phyloP scores from a whole-genome alignment of 805 yeast species.

The Scheffersomyces coipomensis region DNA sequence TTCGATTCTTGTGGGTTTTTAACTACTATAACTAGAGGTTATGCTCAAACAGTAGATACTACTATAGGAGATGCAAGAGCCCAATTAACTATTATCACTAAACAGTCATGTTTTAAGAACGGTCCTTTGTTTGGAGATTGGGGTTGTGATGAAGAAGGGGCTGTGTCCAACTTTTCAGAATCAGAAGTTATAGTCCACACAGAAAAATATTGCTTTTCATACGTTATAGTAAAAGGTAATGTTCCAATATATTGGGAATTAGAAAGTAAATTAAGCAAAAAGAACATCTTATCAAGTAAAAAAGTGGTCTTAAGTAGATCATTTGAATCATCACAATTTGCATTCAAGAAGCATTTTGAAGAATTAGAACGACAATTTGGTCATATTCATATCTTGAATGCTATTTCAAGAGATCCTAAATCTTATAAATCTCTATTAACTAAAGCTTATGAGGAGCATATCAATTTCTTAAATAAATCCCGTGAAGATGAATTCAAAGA shows the following conservation, averaged over 20 bases:
- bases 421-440: slow-evolving; percentile 48
- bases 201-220: slow-evolving; percentile 39
- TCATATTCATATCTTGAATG: slow-evolving; percentile 49
- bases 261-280: slow-evolving; percentile 39
- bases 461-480: slow-evolving; percentile 32
- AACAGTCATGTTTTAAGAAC: slow-evolving; percentile 46
- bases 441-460: slow-evolving; percentile 32
- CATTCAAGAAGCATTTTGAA: slow-evolving; percentile 51
- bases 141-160: slow-evolving; percentile 58
- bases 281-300: slow-evolving; percentile 32
- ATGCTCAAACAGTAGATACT: slow-evolving; percentile 45
- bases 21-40: slow-evolving; percentile 50
- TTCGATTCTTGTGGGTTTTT: slow-evolving; percentile 50
- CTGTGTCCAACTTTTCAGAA: slow-evolving; percentile 51
- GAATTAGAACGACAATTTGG: slow-evolving; percentile 46
- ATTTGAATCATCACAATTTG: slow-evolving; percentile 52
- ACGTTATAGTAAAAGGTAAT: slow-evolving; percentile 50
- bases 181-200: slow-evolving; percentile 49
- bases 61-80: slow-evolving; percentile 32
- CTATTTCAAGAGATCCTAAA: slow-evolving; percentile 40
- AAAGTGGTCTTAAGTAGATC: slow-evolving; percentile 48
- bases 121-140: slow-evolving; percentile 56
- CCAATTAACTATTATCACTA: slow-evolving; percentile 48
- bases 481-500: slow-evolving; percentile 13
- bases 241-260: slow-evolving; percentile 57